Evolutionary conservation across 148 eudicot genomes (phyloP), one percentile per base, ranked within the genome.

Genomic region (Beta vulgaris): DNA sequence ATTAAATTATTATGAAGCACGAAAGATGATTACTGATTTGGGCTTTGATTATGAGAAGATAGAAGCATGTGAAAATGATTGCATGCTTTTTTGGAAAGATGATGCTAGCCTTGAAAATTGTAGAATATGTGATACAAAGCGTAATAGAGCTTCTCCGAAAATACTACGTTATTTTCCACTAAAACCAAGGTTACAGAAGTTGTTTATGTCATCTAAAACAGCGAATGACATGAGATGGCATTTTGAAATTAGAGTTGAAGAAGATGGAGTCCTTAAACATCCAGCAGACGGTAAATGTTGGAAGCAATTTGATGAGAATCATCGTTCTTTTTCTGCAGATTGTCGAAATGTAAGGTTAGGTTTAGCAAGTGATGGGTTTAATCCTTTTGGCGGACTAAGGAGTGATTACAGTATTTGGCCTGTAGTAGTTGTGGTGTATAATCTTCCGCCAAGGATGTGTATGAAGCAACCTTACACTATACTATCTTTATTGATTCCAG

Each of bases 331-430:
- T 48, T 35, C 55, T 3, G 7, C 19, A 4, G 71, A 77, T 9
- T 19, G 39, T 32, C 66, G 66, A 32, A 78, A 75, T 75, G 60
- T 71, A 0, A 69, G 85, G 36, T 49, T 69, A 18, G 74, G 77
- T 1, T 16, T 78, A 51, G 79, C 79, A 28, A 74, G 58, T 43
- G 82, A 78, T 65, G 79, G 82, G 0, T 82, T 82, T 60, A 77
- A 77, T 29, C 81, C 81, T 6, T 77, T 62, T 48, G 53, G 69
- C 0, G 36, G 39, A 8, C 51, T 75, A 37, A 65, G 73, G 6
- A 75, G 19, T 31, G 26, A 74, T 0, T 35, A 81, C 73, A 81
- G 72, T 53, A 79, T 57, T 44, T 79, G 83, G 83, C 86, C 77
- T 1, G 76, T 83, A 9, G 63, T 83, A 19, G 28, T 73, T 9